These are phyloP conservation scores for Penicillium silybi DNA, from an alignment of 495 filamentous ascomycete species.

Conservation along the genomic window DNA sequence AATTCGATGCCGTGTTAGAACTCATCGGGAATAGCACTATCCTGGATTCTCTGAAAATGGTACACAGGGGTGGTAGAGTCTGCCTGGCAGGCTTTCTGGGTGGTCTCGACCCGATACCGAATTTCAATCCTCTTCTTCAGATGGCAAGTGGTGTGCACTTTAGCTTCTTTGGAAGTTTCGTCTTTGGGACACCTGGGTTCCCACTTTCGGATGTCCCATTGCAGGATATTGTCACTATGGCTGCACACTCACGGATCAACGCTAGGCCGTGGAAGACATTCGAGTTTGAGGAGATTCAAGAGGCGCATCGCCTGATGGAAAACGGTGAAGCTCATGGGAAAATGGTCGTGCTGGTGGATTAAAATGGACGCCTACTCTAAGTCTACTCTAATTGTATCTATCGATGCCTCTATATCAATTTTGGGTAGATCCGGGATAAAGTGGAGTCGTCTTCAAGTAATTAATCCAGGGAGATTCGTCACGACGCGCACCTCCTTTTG, in stretches of 20 bases:
- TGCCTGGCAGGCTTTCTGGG: slow-evolving; percentile 43
- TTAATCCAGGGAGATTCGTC: no score
- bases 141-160: slow-evolving; percentile 50
- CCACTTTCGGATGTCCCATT: slow-evolving; percentile 42
- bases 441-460: no score
- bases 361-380: no score
- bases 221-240: slow-evolving; percentile 34
- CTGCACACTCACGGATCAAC: slow-evolving; percentile 24
- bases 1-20: slow-evolving; percentile 41
- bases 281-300: slow-evolving; percentile 28
- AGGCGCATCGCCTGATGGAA: slow-evolving; percentile 34
- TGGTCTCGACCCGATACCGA: slow-evolving; percentile 40
- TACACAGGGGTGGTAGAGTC: slow-evolving; percentile 34
- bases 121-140: slow-evolving; percentile 46
- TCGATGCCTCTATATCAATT: no score
- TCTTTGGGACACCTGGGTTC: slow-evolving; percentile 38
- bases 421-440: no score
- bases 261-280: slow-evolving; percentile 31
- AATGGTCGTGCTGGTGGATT: slow-evolving; percentile 27
- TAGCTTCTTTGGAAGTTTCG: slow-evolving; percentile 43
- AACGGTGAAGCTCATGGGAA: slow-evolving; percentile 30
- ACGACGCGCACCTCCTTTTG: no score
- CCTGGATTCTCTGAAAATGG: slow-evolving; percentile 37
- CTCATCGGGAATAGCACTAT: slow-evolving; percentile 42
- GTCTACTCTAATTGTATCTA: no score